These are phyloP conservation scores for Knufia petricola DNA, from an alignment of 2,329 filamentous ascomycete species.

Conservation along the genomic window DNA sequence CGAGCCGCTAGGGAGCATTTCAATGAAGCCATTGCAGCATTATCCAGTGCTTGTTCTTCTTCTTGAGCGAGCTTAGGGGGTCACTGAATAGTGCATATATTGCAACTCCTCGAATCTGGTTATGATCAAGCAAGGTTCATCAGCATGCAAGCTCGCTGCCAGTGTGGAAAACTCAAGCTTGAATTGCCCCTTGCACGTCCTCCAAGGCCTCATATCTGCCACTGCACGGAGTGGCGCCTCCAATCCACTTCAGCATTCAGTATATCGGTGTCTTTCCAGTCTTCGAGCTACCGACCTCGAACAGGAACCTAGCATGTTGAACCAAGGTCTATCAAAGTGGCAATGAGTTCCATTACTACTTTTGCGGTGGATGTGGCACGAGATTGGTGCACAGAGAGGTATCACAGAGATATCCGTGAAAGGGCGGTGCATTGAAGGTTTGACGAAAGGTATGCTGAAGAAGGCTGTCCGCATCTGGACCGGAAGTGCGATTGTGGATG, in stretches of 20 bases:
- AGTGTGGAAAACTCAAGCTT: constrained; percentile 56
- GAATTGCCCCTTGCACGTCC: constrained; percentile 51
- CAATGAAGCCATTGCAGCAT: too few relatives aligned
- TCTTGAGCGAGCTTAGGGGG: too few relatives aligned
- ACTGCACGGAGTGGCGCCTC: constrained; percentile 56
- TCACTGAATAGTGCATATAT: too few relatives aligned
- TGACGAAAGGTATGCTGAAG: constrained; percentile 52
- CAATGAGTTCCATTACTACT: constrained; percentile 36
- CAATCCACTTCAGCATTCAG: constrained; percentile 60
- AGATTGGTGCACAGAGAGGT: constrained; percentile 52
- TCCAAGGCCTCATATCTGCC: constrained; percentile 58
- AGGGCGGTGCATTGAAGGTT: constrained; percentile 50
- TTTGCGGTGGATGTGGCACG: constrained; percentile 58
- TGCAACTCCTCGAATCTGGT: too few relatives aligned
- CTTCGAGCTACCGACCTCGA: constrained; percentile 45
- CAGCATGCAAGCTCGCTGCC: constrained; percentile 52
- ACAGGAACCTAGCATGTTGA: constrained; percentile 45
- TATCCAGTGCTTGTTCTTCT: too few relatives aligned
- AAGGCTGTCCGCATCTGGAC: constrained; percentile 59
- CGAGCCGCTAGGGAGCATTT: too few relatives aligned
- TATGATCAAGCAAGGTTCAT: background rate
- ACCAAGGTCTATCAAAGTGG: constrained; percentile 41
- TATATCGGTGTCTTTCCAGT: constrained; percentile 58
- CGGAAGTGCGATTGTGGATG: background rate
- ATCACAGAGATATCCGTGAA: constrained; percentile 52